Evolutionary conservation across 2,329 filamentous ascomycete genomes (phyloP), one percentile per base, ranked within the genome.

Genomic region (Raffaelea deltoideospora): DNA sequence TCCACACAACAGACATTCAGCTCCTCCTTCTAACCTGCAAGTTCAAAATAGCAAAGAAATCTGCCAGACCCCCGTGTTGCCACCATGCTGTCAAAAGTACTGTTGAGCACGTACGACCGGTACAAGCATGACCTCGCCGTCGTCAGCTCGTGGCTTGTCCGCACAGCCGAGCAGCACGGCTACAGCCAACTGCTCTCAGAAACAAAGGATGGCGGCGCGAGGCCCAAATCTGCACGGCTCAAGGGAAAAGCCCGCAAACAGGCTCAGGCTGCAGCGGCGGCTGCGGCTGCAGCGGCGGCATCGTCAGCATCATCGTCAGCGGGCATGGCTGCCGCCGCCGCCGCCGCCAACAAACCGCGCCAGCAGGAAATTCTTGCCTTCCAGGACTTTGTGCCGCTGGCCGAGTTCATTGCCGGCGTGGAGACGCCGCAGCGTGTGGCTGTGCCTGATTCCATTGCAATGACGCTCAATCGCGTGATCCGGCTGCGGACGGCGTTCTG

Each of bases 91-190:
- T 37, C 41, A 10, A 31, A 19, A 10, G 35, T 30, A 0, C 41
- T 59, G 0, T 10, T 44, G 24, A 51, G 54, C 37, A 48, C 47
- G 1, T 62, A 63, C 40, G 48, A 48, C 17, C 50, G 53, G 37
- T 63, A 63, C 45, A 63, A 60, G 40, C 39, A 53, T n/a, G 59
- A 63, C 37, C 60, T 55, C 0, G 46, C 60, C 27, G 48, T 51
- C 3, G 50, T 64, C 10, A 58, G 56, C 2, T 45, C 50, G 23
- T 64, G 59, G 60, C 55, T 64, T 8, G 58, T 56, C 3, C 54
- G 52, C 2, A 62, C 58, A 1, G 60, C 60, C 28, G 55, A 50
- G 34, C 41, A 46, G 3, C 47, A 45, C 29, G 58, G 58, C 33
- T 31, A 50, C 10, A 13, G n/a, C n/a, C n/a, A n/a, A n/a, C n/a